These are phyloP conservation scores for Fusarium ambrosium DNA, from an alignment of 2,329 filamentous ascomycete species.

Conservation along the genomic window DNA sequence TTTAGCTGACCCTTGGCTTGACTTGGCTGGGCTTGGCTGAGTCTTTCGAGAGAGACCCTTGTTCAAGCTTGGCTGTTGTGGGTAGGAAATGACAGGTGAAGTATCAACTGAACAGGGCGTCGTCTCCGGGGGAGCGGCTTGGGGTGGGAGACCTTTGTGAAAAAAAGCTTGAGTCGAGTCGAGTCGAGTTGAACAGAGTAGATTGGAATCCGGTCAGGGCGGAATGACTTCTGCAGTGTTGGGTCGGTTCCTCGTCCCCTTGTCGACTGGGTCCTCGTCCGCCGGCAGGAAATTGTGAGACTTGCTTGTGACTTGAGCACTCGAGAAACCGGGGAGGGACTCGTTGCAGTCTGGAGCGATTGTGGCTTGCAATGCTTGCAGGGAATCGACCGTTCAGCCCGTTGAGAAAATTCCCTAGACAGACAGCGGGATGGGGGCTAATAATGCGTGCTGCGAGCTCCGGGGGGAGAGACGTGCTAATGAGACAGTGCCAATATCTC, in stretches of 20 bases:
- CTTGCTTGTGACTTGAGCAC: constrained; percentile 4
- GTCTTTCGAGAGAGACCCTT: constrained; percentile 37
- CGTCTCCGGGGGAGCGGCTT: constrained; percentile 3
- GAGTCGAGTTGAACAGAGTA: not conserved
- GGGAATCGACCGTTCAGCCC: constrained; percentile 7
- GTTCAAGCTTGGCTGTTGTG: constrained; percentile 28
- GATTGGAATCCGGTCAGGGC: not conserved
- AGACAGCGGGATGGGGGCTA: constrained; percentile 1
- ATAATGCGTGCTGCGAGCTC: constrained; percentile 3
- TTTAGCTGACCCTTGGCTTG: constrained; percentile 35
- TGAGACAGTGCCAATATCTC: constrained; percentile 28
- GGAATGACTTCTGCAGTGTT: not conserved
- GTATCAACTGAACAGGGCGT: not conserved
- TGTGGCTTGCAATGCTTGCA: constrained; percentile 33
- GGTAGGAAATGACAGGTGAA: constrained; percentile 21
- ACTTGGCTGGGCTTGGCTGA: constrained; percentile 37
- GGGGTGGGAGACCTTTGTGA: not conserved
- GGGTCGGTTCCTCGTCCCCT: constrained; percentile 11
- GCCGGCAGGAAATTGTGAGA: constrained; percentile 16
- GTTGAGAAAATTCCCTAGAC: constrained; percentile 3
- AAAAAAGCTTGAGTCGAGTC: not conserved
- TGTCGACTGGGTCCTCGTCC: constrained; percentile 13
- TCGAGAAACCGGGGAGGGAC: not conserved
- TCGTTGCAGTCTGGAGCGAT: constrained; percentile 20
- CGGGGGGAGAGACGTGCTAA: constrained; percentile 1